A percentile compares a stretch with the other conserved stretches of the same genome.
These are phyloP conservation scores for Pugionium dolabratum DNA, from an alignment of 345 rosid species.

Conservation along the genomic window DNA sequence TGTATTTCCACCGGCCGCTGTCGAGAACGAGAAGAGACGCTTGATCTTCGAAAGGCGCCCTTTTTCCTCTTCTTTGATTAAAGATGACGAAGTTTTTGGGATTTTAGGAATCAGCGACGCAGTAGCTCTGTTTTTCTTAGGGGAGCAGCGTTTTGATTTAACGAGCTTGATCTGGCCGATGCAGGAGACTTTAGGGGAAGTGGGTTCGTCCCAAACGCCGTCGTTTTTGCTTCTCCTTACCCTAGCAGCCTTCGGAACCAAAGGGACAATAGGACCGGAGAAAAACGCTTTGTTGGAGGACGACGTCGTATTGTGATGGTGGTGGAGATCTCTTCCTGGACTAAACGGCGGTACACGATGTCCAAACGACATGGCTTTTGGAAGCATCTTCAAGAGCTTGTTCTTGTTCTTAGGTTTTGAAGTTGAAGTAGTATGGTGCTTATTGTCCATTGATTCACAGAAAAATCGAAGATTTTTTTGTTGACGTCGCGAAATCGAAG, in stretches of 20 bases:
- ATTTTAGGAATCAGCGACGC: conserved; percentile 28
- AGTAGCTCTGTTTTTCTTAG: conserved; percentile 42
- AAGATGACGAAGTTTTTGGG: not conserved
- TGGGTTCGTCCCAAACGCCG: conserved; percentile 61
- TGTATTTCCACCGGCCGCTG: not conserved
- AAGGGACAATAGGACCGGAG: conserved; percentile 62
- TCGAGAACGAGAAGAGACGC: conserved; percentile 42
- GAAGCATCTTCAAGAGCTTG: conserved; percentile 59
- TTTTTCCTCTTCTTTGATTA: not conserved
- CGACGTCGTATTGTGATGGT: conserved; percentile 21
- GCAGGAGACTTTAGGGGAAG: conserved; percentile 88
- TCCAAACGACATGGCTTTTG: conserved; percentile 54
- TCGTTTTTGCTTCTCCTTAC: conserved; percentile 44
- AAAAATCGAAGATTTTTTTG: too few relatives aligned
- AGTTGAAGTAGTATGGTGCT: conserved; percentile 29
- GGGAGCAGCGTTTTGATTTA: conserved; percentile 34
- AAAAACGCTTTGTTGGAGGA: conserved; percentile 32
- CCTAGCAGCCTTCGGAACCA: conserved; percentile 65
- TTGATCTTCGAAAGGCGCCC: conserved; percentile 43
- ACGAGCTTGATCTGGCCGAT: conserved; percentile 79
- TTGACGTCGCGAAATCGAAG: not conserved
- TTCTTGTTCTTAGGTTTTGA: conserved; percentile 43
- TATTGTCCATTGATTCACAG: conserved; percentile 26
- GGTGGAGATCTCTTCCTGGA: conserved; percentile 57
- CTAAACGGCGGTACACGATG: conserved; percentile 56